phyloP scores from a whole-genome alignment of 441 rosid species.

The Gossypium davidsonii region DNA sequence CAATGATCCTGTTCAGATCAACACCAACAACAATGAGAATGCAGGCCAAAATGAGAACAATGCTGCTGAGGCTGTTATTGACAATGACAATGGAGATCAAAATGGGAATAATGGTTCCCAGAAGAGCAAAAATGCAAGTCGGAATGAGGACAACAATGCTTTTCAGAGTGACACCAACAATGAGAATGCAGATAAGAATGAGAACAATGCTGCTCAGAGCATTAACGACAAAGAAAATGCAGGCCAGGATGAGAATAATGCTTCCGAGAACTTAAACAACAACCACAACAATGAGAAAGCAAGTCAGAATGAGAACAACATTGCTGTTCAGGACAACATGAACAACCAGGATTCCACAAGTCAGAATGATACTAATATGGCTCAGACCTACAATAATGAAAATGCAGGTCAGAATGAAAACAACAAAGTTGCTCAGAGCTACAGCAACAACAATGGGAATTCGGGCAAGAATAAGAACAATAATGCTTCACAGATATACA shows the following conservation, averaged over 20 bases:
- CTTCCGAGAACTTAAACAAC: neutral
- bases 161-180: neutral
- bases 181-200: neutral
- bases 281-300: neutral
- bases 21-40: neutral
- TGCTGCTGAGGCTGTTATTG: neutral
- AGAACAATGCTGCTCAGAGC: slow-evolving; percentile 8
- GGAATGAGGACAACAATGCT: slow-evolving; percentile 4
- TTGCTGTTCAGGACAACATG: slow-evolving; percentile 1
- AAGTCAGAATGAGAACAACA: slow-evolving; percentile 1
- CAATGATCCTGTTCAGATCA: neutral
- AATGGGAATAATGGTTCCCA: neutral
- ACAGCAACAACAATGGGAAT: neutral
- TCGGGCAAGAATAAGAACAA: neutral
- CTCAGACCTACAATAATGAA: neutral
- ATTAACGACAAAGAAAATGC: neutral
- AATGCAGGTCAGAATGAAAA: slow-evolving; percentile 7
- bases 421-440: neutral
- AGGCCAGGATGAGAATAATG: slow-evolving; percentile 1
- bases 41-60: neutral
- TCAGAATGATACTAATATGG: neutral
- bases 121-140: neutral
- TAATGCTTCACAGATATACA: neutral
- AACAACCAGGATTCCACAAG: neutral
- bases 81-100: slow-evolving; percentile 3